These are phyloP conservation scores for Plasmodium blacklocki DNA, from an alignment of 169 alveolate genomes.

Conservation along the genomic window DNA sequence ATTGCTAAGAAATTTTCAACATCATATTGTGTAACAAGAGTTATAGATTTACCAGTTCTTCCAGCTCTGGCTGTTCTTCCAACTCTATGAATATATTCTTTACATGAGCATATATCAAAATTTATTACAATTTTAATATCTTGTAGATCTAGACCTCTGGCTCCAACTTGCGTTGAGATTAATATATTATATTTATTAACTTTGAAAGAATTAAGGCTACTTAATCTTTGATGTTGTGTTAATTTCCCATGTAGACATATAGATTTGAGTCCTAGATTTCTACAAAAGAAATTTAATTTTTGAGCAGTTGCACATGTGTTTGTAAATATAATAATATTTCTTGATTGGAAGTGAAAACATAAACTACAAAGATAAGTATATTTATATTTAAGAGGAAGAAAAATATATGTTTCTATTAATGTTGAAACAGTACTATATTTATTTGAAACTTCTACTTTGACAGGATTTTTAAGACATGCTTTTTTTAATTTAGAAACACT, in stretches of 20 bases:
- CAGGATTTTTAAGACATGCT: conserved; percentile 97
- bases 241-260: conserved; percentile 97
- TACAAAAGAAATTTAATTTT: conserved; percentile 90
- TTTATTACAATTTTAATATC: conserved; percentile 97
- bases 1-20: conserved; percentile 73
- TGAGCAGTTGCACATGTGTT: conserved; percentile 94
- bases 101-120: conserved; percentile 97
- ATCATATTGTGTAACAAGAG: conserved; percentile 96
- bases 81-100: conserved; percentile 98
- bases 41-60: conserved; percentile 96
- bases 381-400: conserved; percentile 95
- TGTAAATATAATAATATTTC: conserved; percentile 93
- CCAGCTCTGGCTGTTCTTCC: conserved; percentile 99
- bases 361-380: conserved; percentile 93
- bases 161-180: conserved; percentile 99
- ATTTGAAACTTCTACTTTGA: conserved; percentile 87
- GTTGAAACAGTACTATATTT: conserved; percentile 95
- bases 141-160: conserved; percentile 99
- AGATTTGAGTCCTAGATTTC: conserved; percentile 92
- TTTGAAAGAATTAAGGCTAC: conserved; percentile 95
- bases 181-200: conserved; percentile 87
- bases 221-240: conserved; percentile 95
- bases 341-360: conserved; percentile 82
- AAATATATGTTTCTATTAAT: conserved; percentile 93
- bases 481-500: conserved; percentile 97